A percentile compares a stretch with the other conserved stretches of the same genome.
Conservation (phyloP, 148 eudicot genomes). For the Camellia lanceoleosa region DNA sequence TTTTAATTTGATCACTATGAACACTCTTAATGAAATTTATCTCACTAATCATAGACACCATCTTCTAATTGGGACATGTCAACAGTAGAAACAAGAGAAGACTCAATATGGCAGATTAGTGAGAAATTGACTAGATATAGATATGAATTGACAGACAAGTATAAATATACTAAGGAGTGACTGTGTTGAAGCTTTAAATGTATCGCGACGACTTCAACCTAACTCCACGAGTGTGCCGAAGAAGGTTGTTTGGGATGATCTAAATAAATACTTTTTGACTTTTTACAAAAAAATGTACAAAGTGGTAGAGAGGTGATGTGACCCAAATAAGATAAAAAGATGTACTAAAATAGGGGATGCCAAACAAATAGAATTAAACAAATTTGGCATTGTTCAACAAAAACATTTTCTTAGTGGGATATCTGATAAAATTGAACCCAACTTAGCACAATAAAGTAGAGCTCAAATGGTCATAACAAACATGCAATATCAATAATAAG, state of each 20-base stretch:
- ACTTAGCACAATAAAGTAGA: neutral
- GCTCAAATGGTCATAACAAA: neutral
- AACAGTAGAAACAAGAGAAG: neutral
- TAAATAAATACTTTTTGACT: too few relatives aligned
- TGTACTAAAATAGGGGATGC: too few relatives aligned
- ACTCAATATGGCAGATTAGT: neutral
- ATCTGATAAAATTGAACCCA: neutral
- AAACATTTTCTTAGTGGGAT: neutral
- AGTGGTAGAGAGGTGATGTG: too few relatives aligned
- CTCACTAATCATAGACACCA: neutral
- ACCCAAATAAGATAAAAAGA: too few relatives aligned
- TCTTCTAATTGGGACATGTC: neutral
- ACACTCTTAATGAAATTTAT: neutral
- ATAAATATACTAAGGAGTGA: neutral
- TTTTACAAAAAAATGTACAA: too few relatives aligned
- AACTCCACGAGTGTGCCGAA: too few relatives aligned
- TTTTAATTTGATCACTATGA: slow-evolving; percentile 2
- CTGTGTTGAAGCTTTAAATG: too few relatives aligned
- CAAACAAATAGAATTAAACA: neutral
- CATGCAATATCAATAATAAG: neutral
- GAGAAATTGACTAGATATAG: neutral
- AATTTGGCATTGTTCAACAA: neutral
- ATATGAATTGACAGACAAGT: neutral
- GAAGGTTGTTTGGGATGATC: too few relatives aligned
- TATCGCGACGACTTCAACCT: too few relatives aligned